phyloP scores from a whole-genome alignment of 345 rosid species.

The Garcia nutans region DNA sequence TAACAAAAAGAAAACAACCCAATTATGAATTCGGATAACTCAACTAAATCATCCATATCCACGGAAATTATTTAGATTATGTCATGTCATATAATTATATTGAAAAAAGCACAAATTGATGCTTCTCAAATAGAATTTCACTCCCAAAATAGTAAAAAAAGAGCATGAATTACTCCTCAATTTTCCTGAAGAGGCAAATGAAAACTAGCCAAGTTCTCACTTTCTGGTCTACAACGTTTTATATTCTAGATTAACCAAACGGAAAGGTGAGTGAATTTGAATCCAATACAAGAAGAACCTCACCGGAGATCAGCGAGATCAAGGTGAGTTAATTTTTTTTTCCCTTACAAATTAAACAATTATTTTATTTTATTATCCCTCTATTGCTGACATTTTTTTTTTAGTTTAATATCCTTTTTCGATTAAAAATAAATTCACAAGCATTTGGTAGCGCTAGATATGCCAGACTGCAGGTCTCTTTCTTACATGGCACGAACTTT shows the following conservation, averaged over 20 bases:
- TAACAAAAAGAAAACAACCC: not conserved
- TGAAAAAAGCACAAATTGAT: not conserved
- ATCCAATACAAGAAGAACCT: conserved; percentile 8
- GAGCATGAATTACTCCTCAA: not conserved
- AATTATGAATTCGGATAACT: not conserved
- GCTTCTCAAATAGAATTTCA: not conserved
- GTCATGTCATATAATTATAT: not conserved
- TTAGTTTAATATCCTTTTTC: no score
- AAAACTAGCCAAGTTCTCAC: not conserved
- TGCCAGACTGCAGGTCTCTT: no score
- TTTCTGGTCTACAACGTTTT: not conserved
- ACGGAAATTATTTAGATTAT: not conserved
- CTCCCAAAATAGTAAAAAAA: not conserved
- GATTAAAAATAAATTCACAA: no score
- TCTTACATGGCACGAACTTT: no score
- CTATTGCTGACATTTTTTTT: no score
- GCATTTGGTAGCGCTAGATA: no score
- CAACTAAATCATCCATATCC: not conserved
- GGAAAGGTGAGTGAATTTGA: not conserved
- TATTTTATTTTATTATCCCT: no score
- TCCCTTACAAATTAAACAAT: no score
- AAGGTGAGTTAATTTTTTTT: no score
- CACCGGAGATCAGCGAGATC: conserved; percentile 19
- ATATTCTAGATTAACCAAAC: conserved; percentile 5
- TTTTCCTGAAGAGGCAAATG: not conserved